These are phyloP conservation scores for Geotrichum armillariae DNA, from an alignment of 1,139 yeast species.

Conservation along the genomic window DNA sequence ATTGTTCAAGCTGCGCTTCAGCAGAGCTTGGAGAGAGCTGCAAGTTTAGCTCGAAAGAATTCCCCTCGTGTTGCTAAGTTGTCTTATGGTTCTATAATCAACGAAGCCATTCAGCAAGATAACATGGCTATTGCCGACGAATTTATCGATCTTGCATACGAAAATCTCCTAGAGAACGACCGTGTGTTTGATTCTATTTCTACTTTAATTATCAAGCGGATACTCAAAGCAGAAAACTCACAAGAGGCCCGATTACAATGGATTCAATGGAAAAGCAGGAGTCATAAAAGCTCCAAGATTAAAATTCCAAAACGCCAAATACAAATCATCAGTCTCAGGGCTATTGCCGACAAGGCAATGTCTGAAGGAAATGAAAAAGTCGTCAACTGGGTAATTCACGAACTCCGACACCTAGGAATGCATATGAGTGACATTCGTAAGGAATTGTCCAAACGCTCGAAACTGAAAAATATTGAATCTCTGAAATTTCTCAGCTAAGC, in stretches of 20 bases:
- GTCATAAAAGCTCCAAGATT: slow-evolving; percentile 9
- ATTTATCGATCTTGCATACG: slow-evolving; percentile 20
- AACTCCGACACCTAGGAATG: slow-evolving; percentile 20
- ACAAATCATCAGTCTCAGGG: slow-evolving; percentile 15
- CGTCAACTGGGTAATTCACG: slow-evolving; percentile 21
- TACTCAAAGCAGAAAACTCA: slow-evolving; percentile 12
- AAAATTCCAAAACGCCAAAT: slow-evolving; percentile 6
- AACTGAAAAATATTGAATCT: neutral
- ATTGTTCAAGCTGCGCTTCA: slow-evolving; percentile 28
- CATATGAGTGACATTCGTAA: slow-evolving; percentile 21
- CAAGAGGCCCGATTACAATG: slow-evolving; percentile 21
- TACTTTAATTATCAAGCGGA: slow-evolving; percentile 15
- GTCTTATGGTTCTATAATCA: slow-evolving; percentile 19
- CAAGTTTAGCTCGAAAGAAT: slow-evolving; percentile 18
- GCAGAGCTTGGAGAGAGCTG: slow-evolving; percentile 22
- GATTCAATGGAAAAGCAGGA: slow-evolving; percentile 20
- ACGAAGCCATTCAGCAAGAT: slow-evolving; percentile 23
- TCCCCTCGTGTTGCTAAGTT: slow-evolving; percentile 19
- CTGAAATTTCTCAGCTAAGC: slow-evolving; percentile 3
- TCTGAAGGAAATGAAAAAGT: slow-evolving; percentile 15
- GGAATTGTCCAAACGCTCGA: slow-evolving; percentile 13
- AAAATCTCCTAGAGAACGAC: slow-evolving; percentile 9
- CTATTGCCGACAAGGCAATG: slow-evolving; percentile 22
- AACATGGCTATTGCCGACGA: slow-evolving; percentile 19
- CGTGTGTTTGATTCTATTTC: slow-evolving; percentile 16